These are phyloP conservation scores for Zymoseptoria passerinii DNA, from an alignment of 2,329 filamentous ascomycete genomes.

Conservation along the genomic window DNA sequence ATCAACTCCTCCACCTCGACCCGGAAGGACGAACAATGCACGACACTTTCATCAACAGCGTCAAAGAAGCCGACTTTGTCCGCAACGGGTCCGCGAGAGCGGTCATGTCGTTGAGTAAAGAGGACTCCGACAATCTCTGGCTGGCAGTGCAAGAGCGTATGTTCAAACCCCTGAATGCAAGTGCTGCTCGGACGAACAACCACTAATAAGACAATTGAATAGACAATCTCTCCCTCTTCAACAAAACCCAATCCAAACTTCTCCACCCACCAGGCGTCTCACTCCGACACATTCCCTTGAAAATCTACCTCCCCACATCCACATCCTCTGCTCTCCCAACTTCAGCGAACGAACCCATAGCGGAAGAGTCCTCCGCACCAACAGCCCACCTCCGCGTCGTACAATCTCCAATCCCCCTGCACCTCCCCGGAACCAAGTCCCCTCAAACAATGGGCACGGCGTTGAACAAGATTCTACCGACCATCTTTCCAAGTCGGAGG, in stretches of 20 bases:
- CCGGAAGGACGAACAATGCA: constrained; percentile 48
- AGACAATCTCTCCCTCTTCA: constrained; percentile 68
- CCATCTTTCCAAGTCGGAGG: constrained; percentile 76
- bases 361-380: constrained; percentile 22
- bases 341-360: constrained; percentile 28
- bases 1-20: constrained; percentile 52
- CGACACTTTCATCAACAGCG: constrained; percentile 60
- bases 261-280: constrained; percentile 63
- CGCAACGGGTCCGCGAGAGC: constrained; percentile 81
- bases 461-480: constrained; percentile 65
- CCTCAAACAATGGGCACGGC: constrained; percentile 67
- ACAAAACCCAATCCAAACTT: constrained; percentile 65
- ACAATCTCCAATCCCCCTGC: constrained; percentile 61
- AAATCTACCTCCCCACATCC: constrained; percentile 67
- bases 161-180: constrained; percentile 18
- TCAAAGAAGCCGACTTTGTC: constrained; percentile 77
- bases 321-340: constrained; percentile 21
- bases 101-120: constrained; percentile 81
- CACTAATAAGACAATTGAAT: no score
- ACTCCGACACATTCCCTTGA: constrained; percentile 75
- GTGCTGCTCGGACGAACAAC: no score
- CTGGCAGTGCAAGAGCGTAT: constrained; percentile 64
- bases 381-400: constrained; percentile 45
- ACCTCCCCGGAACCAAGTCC: constrained; percentile 38
- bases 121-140: constrained; percentile 77